These are phyloP conservation scores for Pyrus communis DNA, from an alignment of 306 rosid species.

Conservation along the genomic window DNA sequence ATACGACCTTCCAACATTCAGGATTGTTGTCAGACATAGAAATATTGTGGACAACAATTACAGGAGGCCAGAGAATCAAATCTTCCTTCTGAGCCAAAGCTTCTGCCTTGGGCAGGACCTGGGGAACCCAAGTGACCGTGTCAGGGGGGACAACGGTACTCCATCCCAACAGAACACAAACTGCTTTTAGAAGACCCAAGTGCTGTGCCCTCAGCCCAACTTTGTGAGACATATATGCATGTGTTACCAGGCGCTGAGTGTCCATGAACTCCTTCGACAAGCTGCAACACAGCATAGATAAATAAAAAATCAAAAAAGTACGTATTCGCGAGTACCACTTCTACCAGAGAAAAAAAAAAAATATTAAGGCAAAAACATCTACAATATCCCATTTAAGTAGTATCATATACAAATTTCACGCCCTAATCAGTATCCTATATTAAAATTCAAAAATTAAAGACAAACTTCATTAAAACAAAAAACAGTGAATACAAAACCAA, in stretches of 20 bases:
- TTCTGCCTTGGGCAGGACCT: slow-evolving; percentile 54
- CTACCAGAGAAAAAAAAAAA: neutral
- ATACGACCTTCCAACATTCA: slow-evolving; percentile 70
- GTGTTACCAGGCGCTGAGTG: slow-evolving; percentile 79
- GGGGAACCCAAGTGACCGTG: slow-evolving; percentile 78
- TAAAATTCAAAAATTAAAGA: neutral
- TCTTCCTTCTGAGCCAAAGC: slow-evolving; percentile 85
- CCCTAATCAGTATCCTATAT: neutral
- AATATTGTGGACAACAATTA: slow-evolving; percentile 64
- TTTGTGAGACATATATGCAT: slow-evolving; percentile 94
- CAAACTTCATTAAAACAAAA: neutral
- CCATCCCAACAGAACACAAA: slow-evolving; percentile 93
- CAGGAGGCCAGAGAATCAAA: slow-evolving; percentile 91
- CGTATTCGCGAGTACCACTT: neutral
- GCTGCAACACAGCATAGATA: slow-evolving; percentile 42
- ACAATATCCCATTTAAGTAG: neutral
- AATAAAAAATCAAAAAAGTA: slow-evolving; percentile 7
- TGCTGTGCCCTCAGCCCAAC: slow-evolving; percentile 69
- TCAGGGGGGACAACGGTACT: slow-evolving; percentile 63
- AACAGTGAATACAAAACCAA: neutral
- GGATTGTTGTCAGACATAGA: slow-evolving; percentile 66
- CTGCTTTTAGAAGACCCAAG: slow-evolving; percentile 82
- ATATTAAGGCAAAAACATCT: neutral
- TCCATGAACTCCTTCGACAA: slow-evolving; percentile 87
- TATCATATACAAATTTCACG: neutral